Evolutionary conservation across 257 asterid species (phyloP).

Genomic region (Plantago elongata): DNA sequence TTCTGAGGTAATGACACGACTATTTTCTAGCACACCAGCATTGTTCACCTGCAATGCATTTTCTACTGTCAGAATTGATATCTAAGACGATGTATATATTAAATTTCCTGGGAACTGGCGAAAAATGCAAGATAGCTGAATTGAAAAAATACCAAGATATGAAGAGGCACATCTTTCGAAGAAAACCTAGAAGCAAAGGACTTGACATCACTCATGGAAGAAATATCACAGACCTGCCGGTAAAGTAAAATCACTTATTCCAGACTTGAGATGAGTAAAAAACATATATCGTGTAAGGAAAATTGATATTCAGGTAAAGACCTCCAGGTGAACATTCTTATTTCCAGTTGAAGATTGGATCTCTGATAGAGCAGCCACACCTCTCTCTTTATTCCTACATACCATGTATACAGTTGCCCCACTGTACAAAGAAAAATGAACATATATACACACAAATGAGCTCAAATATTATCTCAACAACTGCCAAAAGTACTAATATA

Average conservation of each 20-base stretch:
- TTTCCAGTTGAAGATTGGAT: constrained; percentile 68
- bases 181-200: constrained; percentile 68
- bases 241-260: not conserved
- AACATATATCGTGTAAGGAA: not conserved
- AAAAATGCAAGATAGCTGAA: too few relatives aligned
- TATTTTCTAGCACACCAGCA: constrained; percentile 80
- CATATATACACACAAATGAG: not conserved
- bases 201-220: constrained; percentile 62
- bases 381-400: constrained; percentile 85
- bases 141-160: constrained; percentile 55
- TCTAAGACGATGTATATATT: too few relatives aligned
- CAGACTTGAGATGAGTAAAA: not conserved
- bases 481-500: too few relatives aligned
- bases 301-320: constrained; percentile 6
- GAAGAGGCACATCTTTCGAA: constrained; percentile 61
- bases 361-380: constrained; percentile 73
- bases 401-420: constrained; percentile 84
- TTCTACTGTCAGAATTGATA: not conserved
- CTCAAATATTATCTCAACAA: not conserved
- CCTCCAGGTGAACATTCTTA: constrained; percentile 78
- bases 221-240: constrained; percentile 73
- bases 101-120: too few relatives aligned
- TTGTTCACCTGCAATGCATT: constrained; percentile 64
- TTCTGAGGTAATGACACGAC: constrained; percentile 55
- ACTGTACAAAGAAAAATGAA: constrained; percentile 32